Percentiles rank a stretch among this genome's conserved stretches.
Conservation (phyloP, 2,329 filamentous ascomycete genomes). For the Rutstroemia sp. region DNA sequence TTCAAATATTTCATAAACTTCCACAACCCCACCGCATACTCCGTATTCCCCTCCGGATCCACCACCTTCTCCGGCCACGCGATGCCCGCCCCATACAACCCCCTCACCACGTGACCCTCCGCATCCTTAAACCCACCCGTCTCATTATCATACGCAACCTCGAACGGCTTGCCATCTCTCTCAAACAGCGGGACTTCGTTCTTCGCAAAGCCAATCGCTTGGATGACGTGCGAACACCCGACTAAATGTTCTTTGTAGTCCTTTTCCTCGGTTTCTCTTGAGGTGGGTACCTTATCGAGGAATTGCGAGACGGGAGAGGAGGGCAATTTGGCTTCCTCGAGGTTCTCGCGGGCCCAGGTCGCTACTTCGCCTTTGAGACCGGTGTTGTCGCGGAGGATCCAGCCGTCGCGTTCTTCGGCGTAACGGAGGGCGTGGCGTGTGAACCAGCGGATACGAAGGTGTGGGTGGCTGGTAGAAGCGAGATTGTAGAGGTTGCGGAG, state of each 20-base stretch:
- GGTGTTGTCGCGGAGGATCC: slow-evolving; percentile 59
- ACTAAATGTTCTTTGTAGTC: slow-evolving; percentile 41
- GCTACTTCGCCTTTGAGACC: slow-evolving; percentile 56
- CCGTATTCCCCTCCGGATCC: slow-evolving; percentile 54
- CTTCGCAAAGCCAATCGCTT: slow-evolving; percentile 51
- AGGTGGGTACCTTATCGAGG: slow-evolving; percentile 24
- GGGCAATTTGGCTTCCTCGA: slow-evolving; percentile 44
- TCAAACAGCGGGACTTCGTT: slow-evolving; percentile 43
- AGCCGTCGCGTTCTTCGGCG: slow-evolving; percentile 53
- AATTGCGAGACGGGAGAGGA: slow-evolving; percentile 23
- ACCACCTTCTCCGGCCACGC: slow-evolving; percentile 54
- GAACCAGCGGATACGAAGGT: slow-evolving; percentile 54
- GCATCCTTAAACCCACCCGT: slow-evolving; percentile 41
- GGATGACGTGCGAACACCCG: slow-evolving; percentile 44
- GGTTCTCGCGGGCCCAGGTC: slow-evolving; percentile 49
- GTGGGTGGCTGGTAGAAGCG: slow-evolving; percentile 37
- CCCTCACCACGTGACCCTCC: slow-evolving; percentile 37
- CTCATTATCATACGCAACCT: slow-evolving; percentile 29
- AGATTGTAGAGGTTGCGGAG: slow-evolving; percentile 53
- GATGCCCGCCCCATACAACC: slow-evolving; percentile 54
- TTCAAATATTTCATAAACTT: slow-evolving; percentile 60
- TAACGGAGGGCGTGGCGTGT: slow-evolving; percentile 53
- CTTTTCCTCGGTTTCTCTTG: slow-evolving; percentile 33
- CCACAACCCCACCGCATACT: slow-evolving; percentile 54
- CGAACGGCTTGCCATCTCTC: slow-evolving; percentile 20